phyloP scores from a whole-genome alignment of 2,329 filamentous ascomycete genomes.

The Pyrenochaeta sp. region DNA sequence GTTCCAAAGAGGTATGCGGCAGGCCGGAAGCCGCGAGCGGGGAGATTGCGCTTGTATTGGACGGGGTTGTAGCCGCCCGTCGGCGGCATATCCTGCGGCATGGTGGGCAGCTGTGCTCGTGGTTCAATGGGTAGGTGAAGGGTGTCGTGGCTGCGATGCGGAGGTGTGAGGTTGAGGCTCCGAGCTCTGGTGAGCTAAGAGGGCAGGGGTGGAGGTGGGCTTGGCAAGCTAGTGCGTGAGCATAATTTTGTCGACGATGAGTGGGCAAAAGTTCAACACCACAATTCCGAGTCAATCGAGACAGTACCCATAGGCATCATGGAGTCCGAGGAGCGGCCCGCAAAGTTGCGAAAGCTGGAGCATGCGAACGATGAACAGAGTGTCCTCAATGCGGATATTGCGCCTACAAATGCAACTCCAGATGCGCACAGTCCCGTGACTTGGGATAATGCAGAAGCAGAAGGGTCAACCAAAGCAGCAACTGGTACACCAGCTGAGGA shows the following conservation, averaged over 20 bases:
- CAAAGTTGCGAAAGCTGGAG: constrained; percentile 63
- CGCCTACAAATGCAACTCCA: constrained; percentile 17
- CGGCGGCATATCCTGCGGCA: constrained; percentile 99
- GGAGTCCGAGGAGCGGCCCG: constrained; percentile 64
- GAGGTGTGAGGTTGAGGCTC: constrained; percentile 38
- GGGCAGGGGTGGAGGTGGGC: constrained; percentile 25
- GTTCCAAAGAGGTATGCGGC: constrained; percentile 79
- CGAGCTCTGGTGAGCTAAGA: constrained; percentile 25
- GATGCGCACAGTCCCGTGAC: constrained; percentile 19
- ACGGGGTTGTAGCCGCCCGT: constrained; percentile 92
- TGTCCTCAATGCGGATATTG: constrained; percentile 14
- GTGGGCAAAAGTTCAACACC: constrained; percentile 21
- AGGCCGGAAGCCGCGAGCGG: constrained; percentile 88
- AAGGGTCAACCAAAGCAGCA: background rate
- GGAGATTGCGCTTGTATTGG: constrained; percentile 98
- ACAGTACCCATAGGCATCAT: constrained; percentile 46
- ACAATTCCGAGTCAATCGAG: constrained; percentile 3
- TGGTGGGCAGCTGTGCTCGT: constrained; percentile 58
- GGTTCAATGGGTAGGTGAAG: constrained; percentile 39
- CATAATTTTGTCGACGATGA: constrained; percentile 40
- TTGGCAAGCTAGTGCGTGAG: constrained; percentile 40
- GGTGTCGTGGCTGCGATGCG: constrained; percentile 30
- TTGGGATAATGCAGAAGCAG: constrained; percentile 19
- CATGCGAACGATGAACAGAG: constrained; percentile 33
- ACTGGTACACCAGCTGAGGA: constrained; percentile 10